These are phyloP conservation scores for Lentinula edodes DNA, from an alignment of 768 basidiomycete species.

Conservation along the genomic window DNA sequence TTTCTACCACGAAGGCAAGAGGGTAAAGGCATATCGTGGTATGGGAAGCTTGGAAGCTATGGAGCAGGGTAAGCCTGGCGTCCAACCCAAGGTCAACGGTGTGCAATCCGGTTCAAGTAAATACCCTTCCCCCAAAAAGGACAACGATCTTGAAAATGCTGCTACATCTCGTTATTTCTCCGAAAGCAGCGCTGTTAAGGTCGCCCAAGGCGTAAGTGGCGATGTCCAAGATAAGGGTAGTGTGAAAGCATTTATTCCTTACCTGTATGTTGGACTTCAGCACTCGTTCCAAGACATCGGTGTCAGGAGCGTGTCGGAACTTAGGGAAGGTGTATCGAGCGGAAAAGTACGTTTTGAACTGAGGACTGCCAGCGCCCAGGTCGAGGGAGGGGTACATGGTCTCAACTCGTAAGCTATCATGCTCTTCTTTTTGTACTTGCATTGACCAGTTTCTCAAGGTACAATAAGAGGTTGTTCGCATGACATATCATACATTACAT, in stretches of 20 bases:
- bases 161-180: slow-evolving; percentile 96
- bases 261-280: slow-evolving; percentile 75
- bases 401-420: slow-evolving; percentile 75
- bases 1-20: slow-evolving; percentile 98
- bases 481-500: neutral
- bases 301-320: slow-evolving; percentile 56
- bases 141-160: slow-evolving; percentile 72
- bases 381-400: slow-evolving; percentile 95
- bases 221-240: slow-evolving; percentile 98
- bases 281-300: slow-evolving; percentile 96
- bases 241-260: slow-evolving; percentile 88
- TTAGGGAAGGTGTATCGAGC: slow-evolving; percentile 58
- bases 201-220: slow-evolving; percentile 93
- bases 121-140: slow-evolving; percentile 42
- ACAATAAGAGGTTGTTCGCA: slow-evolving; percentile 50
- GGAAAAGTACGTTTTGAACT: slow-evolving; percentile 85
- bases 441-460: slow-evolving; percentile 27
- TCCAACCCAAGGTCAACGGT: slow-evolving; percentile 16
- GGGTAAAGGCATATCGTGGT: slow-evolving; percentile 97
- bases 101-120: slow-evolving; percentile 32
- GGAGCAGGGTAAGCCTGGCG: slow-evolving; percentile 62
- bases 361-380: slow-evolving; percentile 90
- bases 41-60: slow-evolving; percentile 97
- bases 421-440: neutral
- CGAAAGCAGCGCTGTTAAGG: slow-evolving; percentile 88